Evolutionary conservation across 495 filamentous ascomycete species (phyloP).

Genomic region (Penicillium manginii): DNA sequence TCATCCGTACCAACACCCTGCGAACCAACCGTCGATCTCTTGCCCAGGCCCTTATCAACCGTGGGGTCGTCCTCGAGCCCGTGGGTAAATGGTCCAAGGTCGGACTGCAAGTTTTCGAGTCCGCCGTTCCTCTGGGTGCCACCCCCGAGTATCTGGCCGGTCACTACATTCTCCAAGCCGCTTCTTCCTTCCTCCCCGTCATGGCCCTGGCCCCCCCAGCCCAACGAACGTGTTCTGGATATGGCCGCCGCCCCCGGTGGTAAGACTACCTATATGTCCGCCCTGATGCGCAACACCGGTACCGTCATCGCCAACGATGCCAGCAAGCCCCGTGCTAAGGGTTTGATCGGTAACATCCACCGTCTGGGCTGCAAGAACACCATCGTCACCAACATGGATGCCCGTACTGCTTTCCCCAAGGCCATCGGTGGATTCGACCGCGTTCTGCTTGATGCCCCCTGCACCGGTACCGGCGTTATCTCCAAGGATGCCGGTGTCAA

Average conservation of each 20-base stretch:
- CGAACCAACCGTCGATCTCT: conserved; percentile 90
- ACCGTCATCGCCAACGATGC: conserved; percentile 96
- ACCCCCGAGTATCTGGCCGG: conserved; percentile 97
- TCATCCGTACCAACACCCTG: conserved; percentile 91
- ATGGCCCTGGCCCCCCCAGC: conserved; percentile 97
- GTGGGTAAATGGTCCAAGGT: conserved; percentile 99
- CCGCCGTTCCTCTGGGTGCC: conserved; percentile 90
- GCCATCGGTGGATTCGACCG: conserved; percentile 94
- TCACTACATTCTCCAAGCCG: conserved; percentile 96
- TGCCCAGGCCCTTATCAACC: conserved; percentile 93
- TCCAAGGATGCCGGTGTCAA: conserved; percentile 94
- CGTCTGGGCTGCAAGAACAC: conserved; percentile 92
- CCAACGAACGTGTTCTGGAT: conserved; percentile 85
- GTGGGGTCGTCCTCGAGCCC: conserved; percentile 92
- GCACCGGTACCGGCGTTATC: conserved; percentile 87
- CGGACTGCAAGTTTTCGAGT: conserved; percentile 94
- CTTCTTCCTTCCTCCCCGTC: conserved; percentile 94
- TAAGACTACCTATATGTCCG: conserved; percentile 95
- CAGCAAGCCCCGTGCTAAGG: conserved; percentile 90
- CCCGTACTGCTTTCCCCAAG: conserved; percentile 81
- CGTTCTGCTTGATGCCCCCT: conserved; percentile 79
- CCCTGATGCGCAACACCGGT: conserved; percentile 97
- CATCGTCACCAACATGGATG: conserved; percentile 93
- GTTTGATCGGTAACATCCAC: conserved; percentile 97
- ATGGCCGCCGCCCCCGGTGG: conserved; percentile 99